Conservation (phyloP, 225 moss, liverwort and hornwort genomes). For the Antitrichia curtipendula region DNA sequence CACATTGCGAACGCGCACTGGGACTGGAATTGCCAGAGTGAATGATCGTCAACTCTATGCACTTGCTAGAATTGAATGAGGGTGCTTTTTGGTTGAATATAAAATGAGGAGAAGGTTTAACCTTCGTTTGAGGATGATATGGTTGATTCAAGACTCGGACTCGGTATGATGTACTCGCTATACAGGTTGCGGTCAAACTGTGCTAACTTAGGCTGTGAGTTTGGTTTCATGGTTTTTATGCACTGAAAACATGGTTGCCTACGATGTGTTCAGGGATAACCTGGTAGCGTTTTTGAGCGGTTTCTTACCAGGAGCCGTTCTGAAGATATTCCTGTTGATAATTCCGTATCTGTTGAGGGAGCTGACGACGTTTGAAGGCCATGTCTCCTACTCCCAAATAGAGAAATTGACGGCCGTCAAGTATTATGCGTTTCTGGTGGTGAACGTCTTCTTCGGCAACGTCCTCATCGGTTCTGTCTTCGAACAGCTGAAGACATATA, state of each 20-base stretch:
- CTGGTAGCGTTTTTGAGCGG: slow-evolving; percentile 44
- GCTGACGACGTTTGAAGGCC: slow-evolving; percentile 70
- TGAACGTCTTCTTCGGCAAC: slow-evolving; percentile 86
- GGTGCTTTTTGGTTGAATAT: not conserved
- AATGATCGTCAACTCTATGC: not conserved
- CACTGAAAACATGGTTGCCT: not conserved
- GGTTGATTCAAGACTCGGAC: not conserved
- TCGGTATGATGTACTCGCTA: not conserved
- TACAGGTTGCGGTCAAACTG: not conserved
- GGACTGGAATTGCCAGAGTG: not conserved
- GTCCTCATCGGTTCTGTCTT: slow-evolving; percentile 65
- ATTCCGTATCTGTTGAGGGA: slow-evolving; percentile 33
- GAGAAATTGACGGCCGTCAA: slow-evolving; percentile 49
- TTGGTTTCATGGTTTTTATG: not conserved
- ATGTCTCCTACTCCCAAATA: slow-evolving; percentile 66
- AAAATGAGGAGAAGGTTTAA: not conserved
- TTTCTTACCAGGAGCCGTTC: slow-evolving; percentile 30
- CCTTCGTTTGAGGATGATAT: not conserved
- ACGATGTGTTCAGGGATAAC: slow-evolving; percentile 13
- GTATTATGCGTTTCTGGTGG: slow-evolving; percentile 62
- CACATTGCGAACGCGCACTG: not conserved
- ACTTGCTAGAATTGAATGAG: not conserved
- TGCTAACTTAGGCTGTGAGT: not conserved
- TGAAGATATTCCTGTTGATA: slow-evolving; percentile 52
- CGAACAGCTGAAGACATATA: slow-evolving; percentile 52